Evolutionary conservation across 805 yeast species (phyloP), one percentile per base, ranked within the genome.

Genomic region (Dipodascopsis tothii): DNA sequence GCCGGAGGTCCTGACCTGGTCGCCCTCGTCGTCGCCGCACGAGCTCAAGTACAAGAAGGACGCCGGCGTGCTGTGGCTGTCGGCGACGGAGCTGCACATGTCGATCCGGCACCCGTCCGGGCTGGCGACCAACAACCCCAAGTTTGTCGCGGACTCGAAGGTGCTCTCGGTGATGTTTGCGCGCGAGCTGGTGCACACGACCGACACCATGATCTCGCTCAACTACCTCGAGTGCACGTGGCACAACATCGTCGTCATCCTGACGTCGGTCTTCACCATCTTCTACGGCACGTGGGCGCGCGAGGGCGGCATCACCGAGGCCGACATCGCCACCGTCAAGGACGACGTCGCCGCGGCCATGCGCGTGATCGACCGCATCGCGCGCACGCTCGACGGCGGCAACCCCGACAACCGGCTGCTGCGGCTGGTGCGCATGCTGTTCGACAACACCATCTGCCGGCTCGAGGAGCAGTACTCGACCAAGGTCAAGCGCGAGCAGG

Each of bases 21-120:
- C 40, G 16, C 48, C 48, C 3, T 28, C 46, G 4, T 45, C 40
- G 21, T 35, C 34, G 7, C 39, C 46, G n/a, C 39, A 42, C 3
- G 50, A 41, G 18, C 27, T 48, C 2, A 23, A 39, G 11, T 43
- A 45, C 41, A 45, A 45, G 33, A 40, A 47, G 20, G 45, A 33
- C 33, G 46, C 52, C 7, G 52, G 52, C 16, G 42, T 48, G 21
- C 36, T 48, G 44, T 45, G 50, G 46, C 35, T 48, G 21, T 30
- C 46, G 9, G 34, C 16, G n/a, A 35, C 27, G 28, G 50, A 48
- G 39, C 39, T 45, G 27, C 46, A 41, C 33, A 35, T 48, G 35
- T 39, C 39, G 19, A 45, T 48, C 25, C 43, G 52, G 14, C 52
- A 48, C 32, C 52, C 52, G n/a, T 45, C 50, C 4, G 51, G 45